A percentile compares a stretch with the other conserved stretches of the same genome.
Evolutionary conservation across 495 filamentous ascomycete genomes (phyloP).

Genomic region (Penicillium turbatum): DNA sequence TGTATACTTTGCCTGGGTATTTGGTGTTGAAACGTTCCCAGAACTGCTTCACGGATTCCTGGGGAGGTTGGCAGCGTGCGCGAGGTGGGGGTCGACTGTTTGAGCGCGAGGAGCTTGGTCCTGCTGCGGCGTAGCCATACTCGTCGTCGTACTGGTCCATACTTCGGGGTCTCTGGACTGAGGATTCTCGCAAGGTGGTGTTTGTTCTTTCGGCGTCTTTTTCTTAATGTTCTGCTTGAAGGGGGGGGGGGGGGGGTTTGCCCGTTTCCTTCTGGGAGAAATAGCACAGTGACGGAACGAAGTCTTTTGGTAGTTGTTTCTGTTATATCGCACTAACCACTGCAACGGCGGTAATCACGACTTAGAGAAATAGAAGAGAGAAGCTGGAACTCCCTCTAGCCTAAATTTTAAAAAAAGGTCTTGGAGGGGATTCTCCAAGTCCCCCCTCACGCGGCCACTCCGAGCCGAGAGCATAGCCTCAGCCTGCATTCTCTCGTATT

Average conservation of each 20-base stretch:
- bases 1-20: constrained; percentile 57
- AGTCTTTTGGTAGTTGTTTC: neutral
- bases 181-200: neutral
- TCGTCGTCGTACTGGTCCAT: constrained; percentile 37
- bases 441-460: constrained; percentile 2
- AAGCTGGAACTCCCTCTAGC: neutral
- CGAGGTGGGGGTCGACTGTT: constrained; percentile 39
- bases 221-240: neutral
- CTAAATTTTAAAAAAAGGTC: neutral
- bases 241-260: too few species aligned
- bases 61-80: constrained; percentile 56
- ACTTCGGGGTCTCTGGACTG: neutral
- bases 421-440: neutral
- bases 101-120: constrained; percentile 37
- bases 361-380: neutral
- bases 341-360: neutral
- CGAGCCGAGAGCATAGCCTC: constrained; percentile 2
- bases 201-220: neutral
- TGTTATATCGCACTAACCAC: constrained; percentile 1
- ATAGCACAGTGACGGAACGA: neutral
- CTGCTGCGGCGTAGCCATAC: constrained; percentile 21
- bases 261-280: neutral
- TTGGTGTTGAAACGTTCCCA: constrained; percentile 74
- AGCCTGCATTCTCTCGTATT: neutral
- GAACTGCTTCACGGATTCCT: constrained; percentile 69